phyloP scores from a whole-genome alignment of 768 basidiomycete species.

The Dentipellis sp. region DNA sequence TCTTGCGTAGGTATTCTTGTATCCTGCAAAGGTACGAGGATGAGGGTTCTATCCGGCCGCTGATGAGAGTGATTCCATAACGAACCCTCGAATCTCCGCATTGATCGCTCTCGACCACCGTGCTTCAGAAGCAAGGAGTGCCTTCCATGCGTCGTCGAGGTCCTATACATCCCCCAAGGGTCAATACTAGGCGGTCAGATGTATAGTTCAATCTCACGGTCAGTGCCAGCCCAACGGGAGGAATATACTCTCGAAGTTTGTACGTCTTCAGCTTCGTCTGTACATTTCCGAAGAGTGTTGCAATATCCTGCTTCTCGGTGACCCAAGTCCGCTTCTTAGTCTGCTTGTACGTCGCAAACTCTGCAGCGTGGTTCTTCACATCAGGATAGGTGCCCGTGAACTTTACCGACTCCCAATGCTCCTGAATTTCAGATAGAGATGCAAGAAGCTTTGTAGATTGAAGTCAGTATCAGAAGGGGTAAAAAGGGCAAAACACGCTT shows the following conservation, averaged over 20 bases:
- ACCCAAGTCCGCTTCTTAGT: slow-evolving; percentile 84
- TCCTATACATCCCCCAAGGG: slow-evolving; percentile 32
- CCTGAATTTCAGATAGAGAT: slow-evolving; percentile 57
- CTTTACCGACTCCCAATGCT: slow-evolving; percentile 54
- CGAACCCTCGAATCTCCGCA: slow-evolving; percentile 81
- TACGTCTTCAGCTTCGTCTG: slow-evolving; percentile 93
- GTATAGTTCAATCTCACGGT: slow-evolving; percentile 27
- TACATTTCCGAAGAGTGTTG: slow-evolving; percentile 84
- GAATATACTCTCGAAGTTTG: slow-evolving; percentile 74
- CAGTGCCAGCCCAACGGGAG: slow-evolving; percentile 59
- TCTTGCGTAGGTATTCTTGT: slow-evolving; percentile 69
- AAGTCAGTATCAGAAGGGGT: slow-evolving; percentile 6
- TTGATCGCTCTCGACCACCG: slow-evolving; percentile 75
- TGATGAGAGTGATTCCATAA: slow-evolving; percentile 1
- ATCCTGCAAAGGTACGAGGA: slow-evolving; percentile 38
- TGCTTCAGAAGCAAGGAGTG: slow-evolving; percentile 65
- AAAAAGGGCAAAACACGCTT: slow-evolving; percentile 14
- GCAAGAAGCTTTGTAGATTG: slow-evolving; percentile 43
- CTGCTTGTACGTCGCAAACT: slow-evolving; percentile 75
- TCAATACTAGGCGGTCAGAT: neutral
- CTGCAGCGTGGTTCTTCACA: slow-evolving; percentile 66
- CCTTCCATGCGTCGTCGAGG: slow-evolving; percentile 71
- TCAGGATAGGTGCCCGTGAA: slow-evolving; percentile 74
- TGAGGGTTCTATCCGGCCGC: neutral
- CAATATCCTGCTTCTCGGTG: slow-evolving; percentile 80